Base-by-base conservation (phyloP, 352 stramenopile genomes). In the Saprolegnia parasitica region DNA sequence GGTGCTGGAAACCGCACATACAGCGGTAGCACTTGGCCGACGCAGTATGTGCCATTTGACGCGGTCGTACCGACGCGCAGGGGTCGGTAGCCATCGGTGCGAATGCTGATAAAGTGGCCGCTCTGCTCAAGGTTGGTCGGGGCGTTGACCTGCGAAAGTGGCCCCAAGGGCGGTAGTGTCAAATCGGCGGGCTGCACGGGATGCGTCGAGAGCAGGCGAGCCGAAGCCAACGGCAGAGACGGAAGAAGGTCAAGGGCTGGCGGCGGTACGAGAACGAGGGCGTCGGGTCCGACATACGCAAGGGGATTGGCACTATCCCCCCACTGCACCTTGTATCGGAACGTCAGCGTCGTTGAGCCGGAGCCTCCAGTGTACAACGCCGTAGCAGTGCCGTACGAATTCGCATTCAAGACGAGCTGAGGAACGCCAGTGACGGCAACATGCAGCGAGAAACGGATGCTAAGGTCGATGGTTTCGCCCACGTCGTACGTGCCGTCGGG, bases 401-500 rank as follows among this genome's bases (percentile, higher is more conserved):
- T 56, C 11, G 90, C 72, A 39, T 91, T 93, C 0, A 93, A 74
- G 8, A 80, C 63, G 11, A 93, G 26, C 10, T 79, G 73, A 0
- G 82, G 85, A 2, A 39, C 71, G 0, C 77, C 81, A 5, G 73
- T 49, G 23, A 26, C 60, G 1, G 86, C 72, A 10, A 90, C 81
- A 0, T 26, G 42, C 29, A 73, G 77, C 0, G 83, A 90, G 55
- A 93, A 93, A 1, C 76, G 58, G 9, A 93, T 47, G 16, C 84
- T 54, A 13, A 91, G 60, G 10, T 78, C 71, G 20, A 93, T 81
- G 3, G 62, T 46, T 21, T 91, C 75, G 0, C 78, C 83, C 2
- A 89, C 47, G 35, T 89, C 83, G 64, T 90, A 93, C 0, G 85
- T 89, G 4, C 85, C 83, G 54, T 90, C 76, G 1, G 60, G 37